A percentile compares a stretch with the other conserved stretches of the same genome.
These are phyloP conservation scores for Tieghemiomyces parasiticus DNA, from an alignment of 192 early-diverging fungal species.

Conservation along the genomic window DNA sequence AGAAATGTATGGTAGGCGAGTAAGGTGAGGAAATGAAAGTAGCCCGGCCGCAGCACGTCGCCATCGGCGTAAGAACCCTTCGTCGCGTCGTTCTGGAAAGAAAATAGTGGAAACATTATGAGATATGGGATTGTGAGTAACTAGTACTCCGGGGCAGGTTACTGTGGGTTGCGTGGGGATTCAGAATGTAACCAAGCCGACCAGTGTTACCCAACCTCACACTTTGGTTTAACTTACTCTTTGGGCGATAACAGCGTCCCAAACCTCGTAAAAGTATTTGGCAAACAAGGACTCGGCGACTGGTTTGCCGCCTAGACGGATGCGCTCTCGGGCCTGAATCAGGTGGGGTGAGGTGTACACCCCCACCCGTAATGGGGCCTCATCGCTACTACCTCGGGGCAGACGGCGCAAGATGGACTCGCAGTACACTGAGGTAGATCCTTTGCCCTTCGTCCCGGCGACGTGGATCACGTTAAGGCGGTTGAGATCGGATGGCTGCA, in stretches of 20 bases:
- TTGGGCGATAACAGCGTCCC: conserved; percentile 47
- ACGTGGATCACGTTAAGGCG: conserved; percentile 62
- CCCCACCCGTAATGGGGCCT: conserved; percentile 41
- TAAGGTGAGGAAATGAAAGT: conserved; percentile 84
- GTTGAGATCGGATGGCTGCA: conserved; percentile 43
- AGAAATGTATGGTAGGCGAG: conserved; percentile 83
- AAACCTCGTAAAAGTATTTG: conserved; percentile 78
- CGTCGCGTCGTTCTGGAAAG: no score
- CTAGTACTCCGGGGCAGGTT: no score
- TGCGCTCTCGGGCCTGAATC: conserved; percentile 81
- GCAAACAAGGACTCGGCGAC: conserved; percentile 57
- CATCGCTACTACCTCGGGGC: conserved; percentile 8
- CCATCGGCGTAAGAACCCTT: conserved; percentile 14
- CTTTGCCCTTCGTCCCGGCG: conserved; percentile 79
- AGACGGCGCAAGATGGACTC: conserved; percentile 56
- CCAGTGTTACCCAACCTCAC: no score
- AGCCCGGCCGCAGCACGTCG: conserved; percentile 43
- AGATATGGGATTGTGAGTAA: no score
- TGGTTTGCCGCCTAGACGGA: conserved; percentile 78
- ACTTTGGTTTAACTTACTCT: conserved; percentile 1
- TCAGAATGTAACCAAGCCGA: no score
- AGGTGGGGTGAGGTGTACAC: conserved; percentile 91
- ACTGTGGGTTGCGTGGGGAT: no score
- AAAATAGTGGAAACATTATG: no score
- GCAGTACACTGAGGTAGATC: conserved; percentile 67